These are phyloP conservation scores for Lecanicillium sp. DNA, from an alignment of 2,329 filamentous ascomycete genomes.

Conservation along the genomic window DNA sequence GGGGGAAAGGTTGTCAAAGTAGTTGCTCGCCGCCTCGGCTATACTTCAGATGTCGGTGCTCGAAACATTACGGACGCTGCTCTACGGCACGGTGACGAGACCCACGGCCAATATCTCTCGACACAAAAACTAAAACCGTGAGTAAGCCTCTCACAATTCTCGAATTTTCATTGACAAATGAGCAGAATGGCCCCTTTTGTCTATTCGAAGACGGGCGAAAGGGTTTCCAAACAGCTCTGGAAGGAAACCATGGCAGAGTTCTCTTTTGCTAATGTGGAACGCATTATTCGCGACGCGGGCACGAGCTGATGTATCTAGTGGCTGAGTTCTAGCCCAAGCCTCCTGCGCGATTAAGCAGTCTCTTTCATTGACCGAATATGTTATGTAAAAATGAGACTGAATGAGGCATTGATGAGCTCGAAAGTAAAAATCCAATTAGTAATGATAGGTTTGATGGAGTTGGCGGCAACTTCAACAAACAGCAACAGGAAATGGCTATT, in stretches of 20 bases:
- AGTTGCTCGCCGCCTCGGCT: constrained; percentile 2
- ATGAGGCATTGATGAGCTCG: no score
- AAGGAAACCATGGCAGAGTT: constrained; percentile 18
- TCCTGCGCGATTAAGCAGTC: no score
- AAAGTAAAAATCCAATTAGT: no score
- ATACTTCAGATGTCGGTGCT: constrained; percentile 8
- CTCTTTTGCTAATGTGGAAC: constrained; percentile 14
- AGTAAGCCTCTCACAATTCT: no score
- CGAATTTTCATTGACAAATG: background rate
- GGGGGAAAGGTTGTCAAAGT: constrained; percentile 11
- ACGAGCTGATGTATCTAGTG: no score
- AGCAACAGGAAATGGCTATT: no score
- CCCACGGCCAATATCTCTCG: constrained; percentile 12
- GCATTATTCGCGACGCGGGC: background rate
- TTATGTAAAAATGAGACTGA: no score
- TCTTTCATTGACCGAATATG: no score
- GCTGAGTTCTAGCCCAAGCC: no score
- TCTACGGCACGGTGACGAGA: background rate
- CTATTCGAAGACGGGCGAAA: constrained; percentile 15
- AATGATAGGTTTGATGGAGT: no score
- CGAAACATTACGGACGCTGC: constrained; percentile 13
- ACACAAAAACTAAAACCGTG: constrained; percentile 13
- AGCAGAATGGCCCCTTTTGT: constrained; percentile 13
- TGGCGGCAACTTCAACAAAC: no score
- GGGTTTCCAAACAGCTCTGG: constrained; percentile 14